These are phyloP conservation scores for Metarhizium humberi DNA, from an alignment of 2,329 filamentous ascomycete genomes.

Conservation along the genomic window DNA sequence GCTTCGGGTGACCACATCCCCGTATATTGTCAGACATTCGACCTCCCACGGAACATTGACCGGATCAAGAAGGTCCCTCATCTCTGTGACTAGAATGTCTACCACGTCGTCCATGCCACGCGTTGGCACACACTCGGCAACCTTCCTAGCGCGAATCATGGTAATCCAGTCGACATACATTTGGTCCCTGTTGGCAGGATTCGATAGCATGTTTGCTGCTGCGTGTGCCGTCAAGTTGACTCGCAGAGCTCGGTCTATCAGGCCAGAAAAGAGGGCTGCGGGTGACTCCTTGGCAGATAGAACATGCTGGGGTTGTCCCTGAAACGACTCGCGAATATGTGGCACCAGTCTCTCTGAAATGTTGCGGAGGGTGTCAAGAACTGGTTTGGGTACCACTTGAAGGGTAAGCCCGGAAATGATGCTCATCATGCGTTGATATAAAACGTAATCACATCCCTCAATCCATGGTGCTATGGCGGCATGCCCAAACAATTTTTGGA, in stretches of 20 bases:
- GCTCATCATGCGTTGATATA: slow-evolving; percentile 95
- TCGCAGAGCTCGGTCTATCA: slow-evolving; percentile 77
- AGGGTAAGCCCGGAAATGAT: slow-evolving; percentile 83
- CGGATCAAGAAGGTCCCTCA: slow-evolving; percentile 62
- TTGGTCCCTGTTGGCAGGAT: slow-evolving; percentile 79
- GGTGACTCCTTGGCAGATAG: slow-evolving; percentile 80
- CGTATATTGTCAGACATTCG: slow-evolving; percentile 52
- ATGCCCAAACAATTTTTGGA: slow-evolving; percentile 83
- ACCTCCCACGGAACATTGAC: slow-evolving; percentile 56
- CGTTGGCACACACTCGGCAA: slow-evolving; percentile 54
- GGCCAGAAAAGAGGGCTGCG: slow-evolving; percentile 76
- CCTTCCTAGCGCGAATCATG: slow-evolving; percentile 51
- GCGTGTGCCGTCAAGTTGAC: slow-evolving; percentile 93
- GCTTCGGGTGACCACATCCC: slow-evolving; percentile 42
- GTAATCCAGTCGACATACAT: slow-evolving; percentile 92
- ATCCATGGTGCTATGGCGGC: slow-evolving; percentile 83
- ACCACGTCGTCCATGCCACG: slow-evolving; percentile 59
- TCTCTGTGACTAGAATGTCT: slow-evolving; percentile 52
- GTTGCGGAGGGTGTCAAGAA: slow-evolving; percentile 77
- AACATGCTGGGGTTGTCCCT: slow-evolving; percentile 76
- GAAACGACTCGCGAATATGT: slow-evolving; percentile 79
- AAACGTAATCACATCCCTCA: slow-evolving; percentile 85
- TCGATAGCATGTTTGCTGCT: slow-evolving; percentile 83
- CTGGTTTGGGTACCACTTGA: slow-evolving; percentile 81
- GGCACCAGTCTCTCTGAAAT: slow-evolving; percentile 74